Conservation (phyloP, 306 rosid species). For the Rosa persica region DNA sequence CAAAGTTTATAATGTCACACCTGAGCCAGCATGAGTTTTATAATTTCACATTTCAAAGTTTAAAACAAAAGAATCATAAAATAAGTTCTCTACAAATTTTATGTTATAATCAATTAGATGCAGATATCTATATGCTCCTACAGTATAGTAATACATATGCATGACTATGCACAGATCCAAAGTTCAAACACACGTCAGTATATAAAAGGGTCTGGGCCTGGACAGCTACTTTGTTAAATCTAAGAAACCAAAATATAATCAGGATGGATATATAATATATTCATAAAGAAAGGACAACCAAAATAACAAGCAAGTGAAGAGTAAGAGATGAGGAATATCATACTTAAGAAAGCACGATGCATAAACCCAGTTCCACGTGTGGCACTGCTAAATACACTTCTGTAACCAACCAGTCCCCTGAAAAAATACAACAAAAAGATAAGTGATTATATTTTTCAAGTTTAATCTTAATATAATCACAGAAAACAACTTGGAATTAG, state of each 20-base stretch:
- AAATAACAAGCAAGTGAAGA: background rate
- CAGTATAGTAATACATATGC: background rate
- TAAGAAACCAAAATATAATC: background rate
- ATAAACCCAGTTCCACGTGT: constrained; percentile 99
- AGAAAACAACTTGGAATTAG: background rate
- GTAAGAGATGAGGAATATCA: constrained; percentile 6
- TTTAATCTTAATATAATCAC: background rate
- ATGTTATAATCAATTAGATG: background rate
- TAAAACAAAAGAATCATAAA: background rate
- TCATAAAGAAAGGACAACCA: background rate
- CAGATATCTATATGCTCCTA: background rate
- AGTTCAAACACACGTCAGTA: background rate
- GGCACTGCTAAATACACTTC: constrained; percentile 97
- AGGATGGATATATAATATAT: background rate
- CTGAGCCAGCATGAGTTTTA: background rate
- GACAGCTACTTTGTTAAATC: background rate
- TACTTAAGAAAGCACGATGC: constrained; percentile 97
- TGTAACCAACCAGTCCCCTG: constrained; percentile 99
- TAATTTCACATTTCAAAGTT: background rate
- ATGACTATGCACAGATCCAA: background rate
- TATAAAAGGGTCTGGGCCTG: background rate
- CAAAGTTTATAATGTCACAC: background rate
- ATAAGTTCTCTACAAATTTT: no score
- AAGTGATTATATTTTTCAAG: background rate
- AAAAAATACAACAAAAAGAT: constrained; percentile 26